phyloP scores from a whole-genome alignment of 73 alveolate species.

The Stentor coeruleus region DNA sequence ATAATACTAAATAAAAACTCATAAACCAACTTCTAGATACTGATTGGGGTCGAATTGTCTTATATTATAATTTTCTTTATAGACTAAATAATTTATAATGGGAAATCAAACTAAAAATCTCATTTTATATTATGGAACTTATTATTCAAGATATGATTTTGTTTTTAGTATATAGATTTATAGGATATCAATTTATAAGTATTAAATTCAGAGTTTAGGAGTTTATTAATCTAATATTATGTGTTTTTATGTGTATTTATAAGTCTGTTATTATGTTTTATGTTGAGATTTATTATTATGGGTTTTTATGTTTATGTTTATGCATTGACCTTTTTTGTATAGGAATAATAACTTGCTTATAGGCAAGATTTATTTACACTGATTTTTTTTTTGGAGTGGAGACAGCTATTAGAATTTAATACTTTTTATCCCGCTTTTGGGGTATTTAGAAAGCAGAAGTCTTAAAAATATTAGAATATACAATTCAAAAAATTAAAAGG shows the following conservation, averaged over 20 bases:
- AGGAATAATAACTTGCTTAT: background rate
- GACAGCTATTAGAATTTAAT: no score
- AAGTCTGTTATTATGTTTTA: background rate
- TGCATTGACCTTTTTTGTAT: background rate
- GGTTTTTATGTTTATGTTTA: background rate
- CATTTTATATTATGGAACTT: background rate
- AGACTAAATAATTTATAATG: background rate
- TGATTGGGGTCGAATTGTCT: no score
- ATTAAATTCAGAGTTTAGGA: background rate
- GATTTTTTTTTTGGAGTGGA: background rate
- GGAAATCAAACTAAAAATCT: background rate
- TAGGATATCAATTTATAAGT: background rate
- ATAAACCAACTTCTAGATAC: background rate
- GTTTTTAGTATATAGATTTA: background rate
- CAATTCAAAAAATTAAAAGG: no score
- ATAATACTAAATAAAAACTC: background rate
- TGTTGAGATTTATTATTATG: background rate
- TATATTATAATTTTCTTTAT: background rate
- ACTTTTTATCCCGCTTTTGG: no score
- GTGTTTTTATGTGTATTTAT: background rate
- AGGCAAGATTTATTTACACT: background rate
- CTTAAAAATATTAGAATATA: no score
- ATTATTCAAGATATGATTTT: background rate
- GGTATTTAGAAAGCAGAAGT: no score
- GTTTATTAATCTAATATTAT: no score